Evolutionary conservation across 352 stramenopile species (phyloP), one percentile per base, ranked within the genome.

Genomic region (Pythium pyrilobum): DNA sequence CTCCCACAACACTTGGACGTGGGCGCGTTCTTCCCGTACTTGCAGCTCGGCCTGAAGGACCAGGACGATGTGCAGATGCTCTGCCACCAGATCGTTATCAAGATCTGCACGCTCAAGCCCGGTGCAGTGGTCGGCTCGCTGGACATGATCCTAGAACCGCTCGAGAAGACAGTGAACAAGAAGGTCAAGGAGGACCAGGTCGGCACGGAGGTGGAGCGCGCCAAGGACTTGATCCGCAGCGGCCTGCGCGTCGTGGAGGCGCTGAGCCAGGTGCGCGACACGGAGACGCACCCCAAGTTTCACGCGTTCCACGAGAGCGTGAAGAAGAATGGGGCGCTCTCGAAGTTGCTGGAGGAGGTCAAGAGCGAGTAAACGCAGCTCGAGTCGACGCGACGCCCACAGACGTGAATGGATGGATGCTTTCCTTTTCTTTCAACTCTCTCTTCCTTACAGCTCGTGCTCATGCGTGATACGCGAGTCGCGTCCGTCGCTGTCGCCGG

Each of bases 1-100:
- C 74, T 98, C 6, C 95, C 94, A 8, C 74, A 94, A 42, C 88
- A 90, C 52, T 59, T 99, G 32, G 94, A 98, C 39, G 85, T 97
- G 27, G 75, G 61, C 8, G 67, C 82, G 11, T 96, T 99, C 52
- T 95, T 99, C 54, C 89, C 93, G 52, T 86, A 97, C 64, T 69
- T 99, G 18, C 82, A 95, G 44, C 81, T 89, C 36, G 90, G 92
- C 23, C 60, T 98, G 50, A 77, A 75, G 62, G 86, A 90, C 68
- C 97, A 96, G 65, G 96, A 99, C 61, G 96, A 99, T 64, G 86
- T 99, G 28, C 92, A 98, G 60, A 87, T 98, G 64, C 83, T 98
- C 27, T 95, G 84, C 47, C 96, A 99, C 68, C 95, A 98, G 51
- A 98, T 99, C 71, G 67, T 99, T 23, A 89, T 97, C 36, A 97